Conservation (phyloP, 1,284 basidiomycete species). For the Cutaneotrichosporon curvatum region DNA sequence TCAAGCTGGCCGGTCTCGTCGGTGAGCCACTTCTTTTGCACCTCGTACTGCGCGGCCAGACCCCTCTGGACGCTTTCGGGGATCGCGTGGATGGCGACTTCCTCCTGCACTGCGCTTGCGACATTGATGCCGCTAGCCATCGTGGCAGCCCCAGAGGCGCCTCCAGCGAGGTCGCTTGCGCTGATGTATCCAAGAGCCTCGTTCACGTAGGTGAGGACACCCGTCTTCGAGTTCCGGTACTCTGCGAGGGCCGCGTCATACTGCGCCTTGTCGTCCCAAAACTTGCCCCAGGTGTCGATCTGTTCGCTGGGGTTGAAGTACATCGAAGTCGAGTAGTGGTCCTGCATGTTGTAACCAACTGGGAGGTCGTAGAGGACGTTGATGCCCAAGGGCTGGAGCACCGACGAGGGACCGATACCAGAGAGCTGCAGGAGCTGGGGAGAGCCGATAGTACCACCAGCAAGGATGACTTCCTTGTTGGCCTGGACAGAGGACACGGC, state of each 20-base stretch:
- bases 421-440: conserved; percentile 63
- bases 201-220: conserved; percentile 45
- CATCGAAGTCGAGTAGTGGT: conserved; percentile 53
- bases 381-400: conserved; percentile 54
- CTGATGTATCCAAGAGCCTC: conserved; percentile 27
- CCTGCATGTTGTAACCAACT: conserved; percentile 69
- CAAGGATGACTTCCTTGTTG: conserved; percentile 50
- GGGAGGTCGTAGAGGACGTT: conserved; percentile 52
- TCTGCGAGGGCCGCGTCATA: conserved; percentile 22
- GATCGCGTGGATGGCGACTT: conserved; percentile 42
- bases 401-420: conserved; percentile 61
- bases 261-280: conserved; percentile 21
- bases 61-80: conserved; percentile 36
- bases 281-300: conserved; percentile 36
- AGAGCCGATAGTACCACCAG: conserved; percentile 58
- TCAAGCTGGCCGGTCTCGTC: conserved; percentile 40
- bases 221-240: conserved; percentile 29
- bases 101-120: conserved; percentile 64
- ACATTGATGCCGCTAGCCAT: conserved; percentile 51
- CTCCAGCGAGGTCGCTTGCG: conserved; percentile 27
- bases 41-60: conserved; percentile 33
- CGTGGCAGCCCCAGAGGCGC: conserved; percentile 13
- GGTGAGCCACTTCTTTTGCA: conserved; percentile 32
- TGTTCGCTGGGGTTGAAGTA: conserved; percentile 26
- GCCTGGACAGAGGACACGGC: conserved; percentile 50